Conservation (phyloP, 306 rosid species). For the Lathyrus tuberosus region DNA sequence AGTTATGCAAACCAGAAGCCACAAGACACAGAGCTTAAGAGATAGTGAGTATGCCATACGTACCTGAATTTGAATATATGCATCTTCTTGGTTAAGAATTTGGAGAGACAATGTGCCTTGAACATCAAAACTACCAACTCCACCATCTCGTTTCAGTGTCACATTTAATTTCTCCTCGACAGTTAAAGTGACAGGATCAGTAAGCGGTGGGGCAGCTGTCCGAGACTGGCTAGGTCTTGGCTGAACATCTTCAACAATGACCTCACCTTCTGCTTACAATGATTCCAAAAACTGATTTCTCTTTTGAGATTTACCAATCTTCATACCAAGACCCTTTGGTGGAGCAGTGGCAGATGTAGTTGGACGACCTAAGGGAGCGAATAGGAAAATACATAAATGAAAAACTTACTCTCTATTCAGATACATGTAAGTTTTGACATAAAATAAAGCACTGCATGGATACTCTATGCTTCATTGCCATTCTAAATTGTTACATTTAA, state of each 20-base stretch:
- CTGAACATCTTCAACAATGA: conserved; percentile 85
- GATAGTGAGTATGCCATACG: conserved; percentile 30
- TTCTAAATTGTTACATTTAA: conserved; percentile 28
- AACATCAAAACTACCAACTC: conserved; percentile 88
- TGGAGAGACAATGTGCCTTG: conserved; percentile 91
- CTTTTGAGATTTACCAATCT: conserved; percentile 87
- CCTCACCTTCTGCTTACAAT: conserved; percentile 95
- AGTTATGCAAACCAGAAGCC: conserved; percentile 3
- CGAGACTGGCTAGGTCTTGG: conserved; percentile 71
- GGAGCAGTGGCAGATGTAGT: conserved; percentile 90
- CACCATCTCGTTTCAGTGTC: conserved; percentile 91
- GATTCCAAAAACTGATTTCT: conserved; percentile 90
- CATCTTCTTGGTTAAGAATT: conserved; percentile 89
- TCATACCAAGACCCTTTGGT: conserved; percentile 89
- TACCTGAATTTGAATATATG: conserved; percentile 90
- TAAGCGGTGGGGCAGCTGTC: conserved; percentile 72
- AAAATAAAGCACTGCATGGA: conserved; percentile 28
- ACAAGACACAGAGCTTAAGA: background rate
- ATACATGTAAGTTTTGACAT: conserved; percentile 21
- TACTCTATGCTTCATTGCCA: conserved; percentile 23
- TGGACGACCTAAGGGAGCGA: conserved; percentile 63
- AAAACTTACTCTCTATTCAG: conserved; percentile 32
- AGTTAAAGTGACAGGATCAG: conserved; percentile 88
- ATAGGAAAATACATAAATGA: conserved; percentile 24
- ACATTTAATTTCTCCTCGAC: conserved; percentile 94